Conservation (phyloP, 2,329 filamentous ascomycete genomes). For the Scedosporium dehoogii region DNA sequence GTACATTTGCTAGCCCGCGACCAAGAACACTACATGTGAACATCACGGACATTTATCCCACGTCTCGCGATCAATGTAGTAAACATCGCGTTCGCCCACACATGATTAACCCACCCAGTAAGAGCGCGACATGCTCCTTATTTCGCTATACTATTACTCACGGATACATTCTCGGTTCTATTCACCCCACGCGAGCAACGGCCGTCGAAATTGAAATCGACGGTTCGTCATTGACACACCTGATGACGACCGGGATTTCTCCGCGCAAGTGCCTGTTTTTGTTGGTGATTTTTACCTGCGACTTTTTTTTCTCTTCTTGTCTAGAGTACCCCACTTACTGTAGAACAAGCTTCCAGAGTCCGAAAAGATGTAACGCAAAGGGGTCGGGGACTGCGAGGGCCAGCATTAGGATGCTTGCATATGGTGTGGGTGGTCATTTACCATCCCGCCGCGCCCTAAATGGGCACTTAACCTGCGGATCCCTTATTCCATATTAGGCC, state of each 20-base stretch:
- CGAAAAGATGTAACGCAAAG: background rate
- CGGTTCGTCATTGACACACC: background rate
- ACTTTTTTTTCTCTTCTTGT: background rate
- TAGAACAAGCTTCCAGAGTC: background rate
- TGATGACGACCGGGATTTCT: background rate
- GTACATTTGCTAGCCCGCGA: background rate
- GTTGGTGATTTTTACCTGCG: background rate
- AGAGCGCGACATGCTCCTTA: background rate
- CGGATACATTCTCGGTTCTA: background rate
- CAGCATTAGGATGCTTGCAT: background rate
- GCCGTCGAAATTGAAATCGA: background rate
- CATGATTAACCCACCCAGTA: background rate
- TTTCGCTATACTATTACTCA: background rate
- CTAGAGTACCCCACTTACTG: background rate
- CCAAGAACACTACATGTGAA: too few species aligned
- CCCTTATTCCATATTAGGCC: background rate
- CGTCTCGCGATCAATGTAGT: background rate
- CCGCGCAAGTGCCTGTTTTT: background rate
- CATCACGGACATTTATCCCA: background rate
- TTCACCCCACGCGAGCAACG: background rate
- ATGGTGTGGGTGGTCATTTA: background rate
- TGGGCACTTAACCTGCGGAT: background rate
- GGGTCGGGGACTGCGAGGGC: too few species aligned
- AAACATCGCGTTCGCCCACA: background rate
- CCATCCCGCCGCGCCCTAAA: too few species aligned